Base-by-base conservation (phyloP, 306 rosid species). In the Arachis stenosperma region DNA sequence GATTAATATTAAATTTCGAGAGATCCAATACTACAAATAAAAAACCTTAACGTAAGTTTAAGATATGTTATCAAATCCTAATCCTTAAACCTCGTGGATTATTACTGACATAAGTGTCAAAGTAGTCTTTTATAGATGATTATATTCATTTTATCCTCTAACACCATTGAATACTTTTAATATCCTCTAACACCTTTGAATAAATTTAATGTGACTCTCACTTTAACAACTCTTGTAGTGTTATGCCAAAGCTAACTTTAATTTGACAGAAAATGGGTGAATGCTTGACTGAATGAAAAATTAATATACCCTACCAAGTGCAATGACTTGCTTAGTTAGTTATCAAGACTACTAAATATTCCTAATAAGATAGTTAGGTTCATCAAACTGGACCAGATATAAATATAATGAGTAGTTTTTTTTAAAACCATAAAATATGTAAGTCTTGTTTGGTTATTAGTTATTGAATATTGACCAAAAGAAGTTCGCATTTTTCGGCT, bases 281-380 rank as follows among this genome's bases (percentile, higher is more conserved):
- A 8, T 50, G 52, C 2, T 6, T 10, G 5, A 55, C 15, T 33
- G 33, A 40, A 51, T 42, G 67, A 67, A 66, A 61, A 68, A 33
- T 33, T 36, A 6, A 3, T 3, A n/a, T 3, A 66, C 13, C 57
- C 60, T 22, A 47, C 58, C 81, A 73, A 73, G 56, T 48, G 57
- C 64, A 63, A n/a, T 65, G 47, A 29, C 65, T 65, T 65, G 29
- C 37, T 14, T 59, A 51, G 43, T 58, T 57, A 51, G 55, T 33
- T 33, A 33, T 2, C 37, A 33, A 33, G 37, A 33, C 37, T 33
- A 51, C 48, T 41, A 8, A 42, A 60, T 52, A 60, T n/a, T 63
- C 29, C 56, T 39, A 68, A 69, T 36, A 33, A 33, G 37, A 33
- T 64, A 27, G 77, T 75, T 80, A 69, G 80, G 73, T 68, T 80